Percentiles rank a stretch among this genome's conserved stretches.
Conservation (phyloP, 2,329 filamentous ascomycete species). For the Fusarium tjaetaba region DNA sequence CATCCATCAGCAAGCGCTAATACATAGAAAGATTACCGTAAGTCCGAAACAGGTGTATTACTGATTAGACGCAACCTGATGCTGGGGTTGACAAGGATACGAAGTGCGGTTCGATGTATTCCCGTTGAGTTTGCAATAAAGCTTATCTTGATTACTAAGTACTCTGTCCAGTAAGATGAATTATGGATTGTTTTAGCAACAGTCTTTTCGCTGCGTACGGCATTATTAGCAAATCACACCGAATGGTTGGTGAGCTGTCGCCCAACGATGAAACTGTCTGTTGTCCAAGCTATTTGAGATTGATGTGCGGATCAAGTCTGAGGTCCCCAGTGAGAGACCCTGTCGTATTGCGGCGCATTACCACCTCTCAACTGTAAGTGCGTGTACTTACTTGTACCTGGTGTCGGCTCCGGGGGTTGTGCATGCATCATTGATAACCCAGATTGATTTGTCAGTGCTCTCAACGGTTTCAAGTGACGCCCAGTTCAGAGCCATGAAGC, state of each 20-base stretch:
- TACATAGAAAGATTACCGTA: slow-evolving; percentile 1
- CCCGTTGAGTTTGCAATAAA: neutral
- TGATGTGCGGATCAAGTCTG: slow-evolving; percentile 23
- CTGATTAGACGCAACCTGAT: slow-evolving; percentile 14
- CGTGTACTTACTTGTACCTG: slow-evolving; percentile 15
- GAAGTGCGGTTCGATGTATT: slow-evolving; percentile 15
- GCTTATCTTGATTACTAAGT: neutral
- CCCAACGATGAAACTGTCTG: slow-evolving; percentile 17
- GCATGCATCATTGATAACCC: slow-evolving; percentile 21
- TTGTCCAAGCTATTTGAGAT: slow-evolving; percentile 5
- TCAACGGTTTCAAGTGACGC: neutral
- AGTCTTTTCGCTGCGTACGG: neutral
- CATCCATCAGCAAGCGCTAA: neutral
- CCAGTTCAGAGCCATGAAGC: neutral
- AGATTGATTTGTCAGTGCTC: slow-evolving; percentile 36
- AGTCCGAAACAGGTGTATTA: slow-evolving; percentile 13
- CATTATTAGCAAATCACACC: slow-evolving; percentile 24
- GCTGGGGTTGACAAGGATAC: neutral
- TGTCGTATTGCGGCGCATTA: slow-evolving; percentile 28
- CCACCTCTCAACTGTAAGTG: neutral
- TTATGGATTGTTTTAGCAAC: neutral
- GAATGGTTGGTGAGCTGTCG: slow-evolving; percentile 3
- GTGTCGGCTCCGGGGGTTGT: slow-evolving; percentile 41
- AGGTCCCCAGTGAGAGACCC: slow-evolving; percentile 2
- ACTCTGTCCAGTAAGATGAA: neutral